Evolutionary conservation across 192 early-diverging fungal species (phyloP).

Genomic region (Umbelopsis sp.): DNA sequence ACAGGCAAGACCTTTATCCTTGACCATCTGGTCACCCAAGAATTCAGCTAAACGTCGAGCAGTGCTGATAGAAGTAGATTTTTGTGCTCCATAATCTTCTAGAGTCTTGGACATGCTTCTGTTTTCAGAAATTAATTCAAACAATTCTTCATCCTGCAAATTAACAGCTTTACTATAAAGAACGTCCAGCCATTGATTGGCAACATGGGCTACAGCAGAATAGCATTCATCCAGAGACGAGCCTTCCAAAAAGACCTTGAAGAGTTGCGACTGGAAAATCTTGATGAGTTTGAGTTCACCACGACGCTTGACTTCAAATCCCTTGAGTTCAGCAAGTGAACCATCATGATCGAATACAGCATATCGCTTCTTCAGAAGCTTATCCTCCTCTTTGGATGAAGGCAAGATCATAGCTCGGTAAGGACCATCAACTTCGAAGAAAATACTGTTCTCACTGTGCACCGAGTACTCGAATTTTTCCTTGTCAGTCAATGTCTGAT

Average conservation of each 20-base stretch:
- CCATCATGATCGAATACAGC: slow-evolving; percentile 98
- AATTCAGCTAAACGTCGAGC: slow-evolving; percentile 96
- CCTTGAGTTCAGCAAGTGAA: slow-evolving; percentile 93
- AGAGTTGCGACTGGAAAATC: slow-evolving; percentile 94
- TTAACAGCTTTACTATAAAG: slow-evolving; percentile 82
- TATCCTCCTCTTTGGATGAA: slow-evolving; percentile 92
- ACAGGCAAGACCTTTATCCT: slow-evolving; percentile 95
- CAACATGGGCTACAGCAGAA: slow-evolving; percentile 80
- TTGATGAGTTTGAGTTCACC: slow-evolving; percentile 99
- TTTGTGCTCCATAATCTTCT: slow-evolving; percentile 92
- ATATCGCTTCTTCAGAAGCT: slow-evolving; percentile 97
- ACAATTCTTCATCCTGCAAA: slow-evolving; percentile 84
- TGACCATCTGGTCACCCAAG: slow-evolving; percentile 96
- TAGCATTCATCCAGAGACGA: slow-evolving; percentile 87
- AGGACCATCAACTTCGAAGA: slow-evolving; percentile 99
- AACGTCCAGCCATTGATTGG: slow-evolving; percentile 95
- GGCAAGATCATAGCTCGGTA: slow-evolving; percentile 99
- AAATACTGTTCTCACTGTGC: slow-evolving; percentile 93
- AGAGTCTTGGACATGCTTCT: slow-evolving; percentile 94
- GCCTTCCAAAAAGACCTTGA: slow-evolving; percentile 92
- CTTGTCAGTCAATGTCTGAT: slow-evolving; percentile 75
- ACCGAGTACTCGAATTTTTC: slow-evolving; percentile 63
- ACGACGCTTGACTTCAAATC: slow-evolving; percentile 98
- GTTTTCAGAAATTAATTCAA: slow-evolving; percentile 97
- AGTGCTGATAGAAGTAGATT: slow-evolving; percentile 93